Base-by-base conservation (phyloP, 2,329 filamentous ascomycete genomes). In the Fusarium sp. region DNA sequence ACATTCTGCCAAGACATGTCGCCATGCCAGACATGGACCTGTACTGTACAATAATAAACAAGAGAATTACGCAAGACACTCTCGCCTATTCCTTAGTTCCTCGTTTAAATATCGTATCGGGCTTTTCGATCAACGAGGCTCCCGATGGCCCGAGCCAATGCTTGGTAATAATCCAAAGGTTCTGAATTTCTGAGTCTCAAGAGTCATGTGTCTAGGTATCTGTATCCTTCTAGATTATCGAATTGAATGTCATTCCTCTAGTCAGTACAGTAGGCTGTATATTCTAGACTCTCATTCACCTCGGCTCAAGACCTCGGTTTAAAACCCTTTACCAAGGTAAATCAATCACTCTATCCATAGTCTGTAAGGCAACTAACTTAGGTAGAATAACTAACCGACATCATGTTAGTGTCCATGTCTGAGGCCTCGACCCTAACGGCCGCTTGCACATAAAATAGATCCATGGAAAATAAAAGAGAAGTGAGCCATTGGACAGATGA, bases 1-100 rank as follows among this genome's bases (percentile, higher is more conserved):
- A 62, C 62, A 66, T 66, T 49, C 50, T 47, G 68, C 63, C 68
- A 71, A 69, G 68, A 47, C 25, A n/a, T 58, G 44, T 59, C 20
- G 15, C 64, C 49, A 59, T 59, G 40, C 34, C 53, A 55, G 57
- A 55, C 57, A 51, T 57, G 66, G 70, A 43, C 56, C 49, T 59
- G 49, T 10, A 27, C 27, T 29, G 27, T 29, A 29, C 27, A 29
- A 29, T 29, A 27, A 8, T 40, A 40, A 29, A 18, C 12, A 51
- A 29, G 22, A 20, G 11, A 29, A 47, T 47, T 47, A 62, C 61
- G 60, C 59, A 25, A 53, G 57, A 57, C 55, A 62, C 47, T 55
- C 50, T 71, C 57, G 56, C 68, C 60, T 58, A 63, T 66, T 52
- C 24, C 29, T 55, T 56, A 59, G 61, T 43, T 59, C 49, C 43